Evolutionary conservation across 371 early-diverging fungal species (phyloP).

Genomic region (Haplosporangium sp.): DNA sequence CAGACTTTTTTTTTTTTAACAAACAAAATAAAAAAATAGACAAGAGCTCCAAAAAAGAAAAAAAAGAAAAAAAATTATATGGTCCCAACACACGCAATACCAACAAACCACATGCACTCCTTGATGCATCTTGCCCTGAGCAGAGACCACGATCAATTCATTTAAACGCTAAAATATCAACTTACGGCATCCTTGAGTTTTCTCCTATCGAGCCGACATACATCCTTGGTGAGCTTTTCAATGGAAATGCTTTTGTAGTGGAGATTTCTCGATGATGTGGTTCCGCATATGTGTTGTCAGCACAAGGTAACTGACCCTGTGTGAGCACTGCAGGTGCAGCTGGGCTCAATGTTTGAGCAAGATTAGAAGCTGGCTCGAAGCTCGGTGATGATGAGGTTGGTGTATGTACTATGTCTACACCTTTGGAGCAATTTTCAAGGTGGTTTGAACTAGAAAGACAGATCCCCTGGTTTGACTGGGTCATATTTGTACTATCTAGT

Average conservation of each 20-base stretch:
- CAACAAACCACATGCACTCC: slow-evolving; percentile 11
- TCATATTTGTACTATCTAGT: background rate
- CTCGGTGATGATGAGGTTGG: background rate
- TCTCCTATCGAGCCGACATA: background rate
- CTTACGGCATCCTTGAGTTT: slow-evolving; percentile 2
- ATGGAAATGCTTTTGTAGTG: background rate
- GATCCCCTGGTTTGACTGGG: background rate
- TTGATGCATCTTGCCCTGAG: slow-evolving; percentile 4
- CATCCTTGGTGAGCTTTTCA: background rate
- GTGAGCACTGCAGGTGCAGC: background rate
- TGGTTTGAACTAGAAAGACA: background rate
- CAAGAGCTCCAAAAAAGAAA: no score
- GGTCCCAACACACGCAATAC: background rate
- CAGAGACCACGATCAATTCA: background rate
- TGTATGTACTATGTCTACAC: no score
- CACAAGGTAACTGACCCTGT: background rate
- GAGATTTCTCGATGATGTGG: background rate
- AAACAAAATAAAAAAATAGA: background rate
- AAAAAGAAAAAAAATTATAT: background rate
- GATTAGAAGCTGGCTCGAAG: background rate
- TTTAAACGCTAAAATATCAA: background rate
- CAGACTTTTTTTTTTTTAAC: background rate
- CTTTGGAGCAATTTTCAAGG: background rate
- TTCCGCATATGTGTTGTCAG: background rate
- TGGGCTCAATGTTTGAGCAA: background rate